phyloP scores from a whole-genome alignment of 139 green algal species.

The Eudorina sp. region DNA sequence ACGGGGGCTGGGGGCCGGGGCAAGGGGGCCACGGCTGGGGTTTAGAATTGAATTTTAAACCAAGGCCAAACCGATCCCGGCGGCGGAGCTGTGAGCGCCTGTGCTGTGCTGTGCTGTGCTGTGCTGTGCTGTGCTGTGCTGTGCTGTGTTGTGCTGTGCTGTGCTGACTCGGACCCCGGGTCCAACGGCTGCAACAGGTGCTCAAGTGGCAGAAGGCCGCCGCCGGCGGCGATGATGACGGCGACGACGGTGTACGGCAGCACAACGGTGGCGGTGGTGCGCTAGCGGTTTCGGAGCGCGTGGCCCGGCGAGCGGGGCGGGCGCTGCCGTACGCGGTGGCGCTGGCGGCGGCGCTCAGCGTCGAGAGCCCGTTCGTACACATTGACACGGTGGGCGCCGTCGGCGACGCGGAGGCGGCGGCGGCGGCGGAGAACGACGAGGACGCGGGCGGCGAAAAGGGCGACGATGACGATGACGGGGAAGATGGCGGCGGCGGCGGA shows the following conservation, averaged over 20 bases:
- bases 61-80: no score
- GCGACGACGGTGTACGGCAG: no score
- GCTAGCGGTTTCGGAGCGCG: slow-evolving; percentile 4
- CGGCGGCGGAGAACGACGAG: slow-evolving; percentile 6
- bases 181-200: no score
- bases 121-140: no score
- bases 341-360: slow-evolving; percentile 86
- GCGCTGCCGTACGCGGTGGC: slow-evolving; percentile 83
- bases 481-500: no score
- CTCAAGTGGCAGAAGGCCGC: slow-evolving; percentile 33
- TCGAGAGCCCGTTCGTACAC: slow-evolving; percentile 91
- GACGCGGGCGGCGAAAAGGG: background rate
- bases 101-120: no score
- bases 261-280: background rate
- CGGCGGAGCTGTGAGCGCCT: no score
- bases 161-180: no score
- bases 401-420: background rate
- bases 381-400: slow-evolving; percentile 57
- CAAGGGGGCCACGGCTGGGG: no score
- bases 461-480: slow-evolving; percentile 1
- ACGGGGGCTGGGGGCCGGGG: no score
- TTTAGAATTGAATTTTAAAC: no score
- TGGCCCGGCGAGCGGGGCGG: slow-evolving; percentile 4
- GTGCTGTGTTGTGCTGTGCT: no score
- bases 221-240: background rate